phyloP scores from a whole-genome alignment of 176 grass and related monocot species.

The Bromus sterilis region DNA sequence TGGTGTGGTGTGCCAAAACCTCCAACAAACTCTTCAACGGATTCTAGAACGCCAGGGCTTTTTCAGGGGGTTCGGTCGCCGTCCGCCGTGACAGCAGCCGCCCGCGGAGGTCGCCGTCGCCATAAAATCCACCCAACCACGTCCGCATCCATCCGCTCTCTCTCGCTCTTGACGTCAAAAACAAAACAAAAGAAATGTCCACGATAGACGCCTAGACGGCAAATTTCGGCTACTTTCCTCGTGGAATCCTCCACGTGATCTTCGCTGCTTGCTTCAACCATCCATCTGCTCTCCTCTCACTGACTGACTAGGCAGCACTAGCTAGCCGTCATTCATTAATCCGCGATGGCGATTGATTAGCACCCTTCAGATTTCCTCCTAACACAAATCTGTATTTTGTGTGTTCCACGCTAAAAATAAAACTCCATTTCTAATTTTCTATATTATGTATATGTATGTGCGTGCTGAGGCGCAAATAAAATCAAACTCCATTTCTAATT shows the following conservation, averaged over 20 bases:
- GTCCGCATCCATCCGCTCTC: not conserved
- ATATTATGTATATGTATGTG: too few relatives aligned
- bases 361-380: not conserved
- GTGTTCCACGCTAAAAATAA: too few relatives aligned
- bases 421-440: too few relatives aligned
- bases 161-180: too few relatives aligned
- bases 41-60: not conserved
- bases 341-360: not conserved
- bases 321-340: slow-evolving; percentile 12
- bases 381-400: not conserved
- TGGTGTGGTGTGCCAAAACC: not conserved
- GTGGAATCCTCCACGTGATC: slow-evolving; percentile 26
- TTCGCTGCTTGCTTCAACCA: not conserved
- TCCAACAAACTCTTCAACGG: slow-evolving; percentile 8
- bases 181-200: slow-evolving; percentile 3
- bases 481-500: too few relatives aligned
- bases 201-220: not conserved
- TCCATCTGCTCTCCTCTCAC: not conserved
- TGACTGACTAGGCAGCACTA: not conserved
- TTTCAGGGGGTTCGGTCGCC: not conserved
- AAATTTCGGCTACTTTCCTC: not conserved
- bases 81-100: not conserved
- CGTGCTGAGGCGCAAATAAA: too few relatives aligned
- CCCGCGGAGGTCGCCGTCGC: not conserved
- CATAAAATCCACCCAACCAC: slow-evolving; percentile 12